phyloP scores from a whole-genome alignment of 1,284 basidiomycete genomes.

The Ceratobasidium theobromae region DNA sequence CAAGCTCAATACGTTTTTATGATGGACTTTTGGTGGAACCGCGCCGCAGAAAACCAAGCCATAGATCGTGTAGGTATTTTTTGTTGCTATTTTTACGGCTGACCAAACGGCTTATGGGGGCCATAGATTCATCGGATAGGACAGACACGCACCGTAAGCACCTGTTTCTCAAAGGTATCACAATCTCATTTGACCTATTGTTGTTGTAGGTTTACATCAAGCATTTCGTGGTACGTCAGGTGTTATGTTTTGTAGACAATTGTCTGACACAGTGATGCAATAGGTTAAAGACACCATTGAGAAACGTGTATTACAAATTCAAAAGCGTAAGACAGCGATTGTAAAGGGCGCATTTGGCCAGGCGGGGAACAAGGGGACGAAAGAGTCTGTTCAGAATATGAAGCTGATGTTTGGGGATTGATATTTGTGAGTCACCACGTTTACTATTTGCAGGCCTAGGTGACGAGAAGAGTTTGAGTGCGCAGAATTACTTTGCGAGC shows the following conservation, averaged over 20 bases:
- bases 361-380: conserved; percentile 38
- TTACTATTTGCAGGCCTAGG: too few relatives aligned
- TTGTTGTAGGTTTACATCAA: conserved; percentile 67
- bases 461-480: too few relatives aligned
- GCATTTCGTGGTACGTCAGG: conserved; percentile 75
- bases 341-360: conserved; percentile 77
- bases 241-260: background rate
- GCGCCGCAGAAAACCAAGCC: conserved; percentile 85
- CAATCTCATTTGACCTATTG: background rate
- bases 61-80: conserved; percentile 55
- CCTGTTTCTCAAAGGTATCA: background rate
- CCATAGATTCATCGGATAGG: conserved; percentile 71
- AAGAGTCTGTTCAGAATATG: conserved; percentile 72
- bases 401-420: conserved; percentile 68
- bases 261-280: background rate
- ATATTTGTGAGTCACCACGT: too few relatives aligned
- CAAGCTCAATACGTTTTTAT: conserved; percentile 84
- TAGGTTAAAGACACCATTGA: conserved; percentile 75
- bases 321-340: conserved; percentile 84
- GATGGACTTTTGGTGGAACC: conserved; percentile 98
- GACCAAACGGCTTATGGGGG: conserved; percentile 7
- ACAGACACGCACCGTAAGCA: conserved; percentile 66
- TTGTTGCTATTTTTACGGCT: conserved; percentile 39
- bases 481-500: too few relatives aligned
- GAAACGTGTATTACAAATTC: conserved; percentile 82